phyloP scores from a whole-genome alignment of 2,329 filamentous ascomycete species.

The Colletotrichum filicis region DNA sequence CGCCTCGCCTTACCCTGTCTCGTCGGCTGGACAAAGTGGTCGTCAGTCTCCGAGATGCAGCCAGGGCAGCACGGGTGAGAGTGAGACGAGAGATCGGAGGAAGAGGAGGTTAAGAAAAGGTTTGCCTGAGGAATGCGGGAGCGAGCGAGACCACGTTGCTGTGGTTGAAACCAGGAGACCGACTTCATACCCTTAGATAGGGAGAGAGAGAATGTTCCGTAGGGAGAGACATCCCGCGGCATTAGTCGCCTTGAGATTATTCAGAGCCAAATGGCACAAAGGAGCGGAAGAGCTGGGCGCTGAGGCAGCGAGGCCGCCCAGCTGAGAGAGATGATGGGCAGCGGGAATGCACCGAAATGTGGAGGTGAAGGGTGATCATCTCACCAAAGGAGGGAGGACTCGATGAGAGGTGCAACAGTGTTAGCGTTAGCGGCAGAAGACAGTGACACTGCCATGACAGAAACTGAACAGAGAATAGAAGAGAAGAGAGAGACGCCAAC shows the following conservation, averaged over 20 bases:
- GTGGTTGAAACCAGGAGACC: neutral
- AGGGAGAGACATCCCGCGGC: slow-evolving; percentile 19
- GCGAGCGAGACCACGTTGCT: slow-evolving; percentile 10
- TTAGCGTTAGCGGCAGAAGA: neutral
- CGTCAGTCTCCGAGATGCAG: neutral
- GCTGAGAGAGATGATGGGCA: neutral
- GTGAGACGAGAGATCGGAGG: neutral
- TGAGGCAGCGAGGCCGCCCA: slow-evolving; percentile 1
- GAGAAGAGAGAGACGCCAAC: neutral
- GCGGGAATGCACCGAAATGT: slow-evolving; percentile 14
- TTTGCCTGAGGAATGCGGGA: slow-evolving; percentile 22
- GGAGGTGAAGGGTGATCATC: slow-evolving; percentile 24
- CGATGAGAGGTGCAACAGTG: neutral
- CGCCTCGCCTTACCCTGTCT: slow-evolving; percentile 7
- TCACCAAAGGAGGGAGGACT: neutral
- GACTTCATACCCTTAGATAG: neutral
- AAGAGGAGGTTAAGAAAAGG: slow-evolving; percentile 19
- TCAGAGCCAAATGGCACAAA: neutral
- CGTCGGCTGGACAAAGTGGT: neutral
- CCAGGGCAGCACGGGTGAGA: neutral
- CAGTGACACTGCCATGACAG: too few species aligned
- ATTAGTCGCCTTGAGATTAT: neutral
- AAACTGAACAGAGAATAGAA: neutral
- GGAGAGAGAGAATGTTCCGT: neutral
- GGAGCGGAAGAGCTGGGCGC: neutral